Evolutionary conservation across 805 yeast species (phyloP).

Genomic region (Starmerella gropengiesseri): DNA sequence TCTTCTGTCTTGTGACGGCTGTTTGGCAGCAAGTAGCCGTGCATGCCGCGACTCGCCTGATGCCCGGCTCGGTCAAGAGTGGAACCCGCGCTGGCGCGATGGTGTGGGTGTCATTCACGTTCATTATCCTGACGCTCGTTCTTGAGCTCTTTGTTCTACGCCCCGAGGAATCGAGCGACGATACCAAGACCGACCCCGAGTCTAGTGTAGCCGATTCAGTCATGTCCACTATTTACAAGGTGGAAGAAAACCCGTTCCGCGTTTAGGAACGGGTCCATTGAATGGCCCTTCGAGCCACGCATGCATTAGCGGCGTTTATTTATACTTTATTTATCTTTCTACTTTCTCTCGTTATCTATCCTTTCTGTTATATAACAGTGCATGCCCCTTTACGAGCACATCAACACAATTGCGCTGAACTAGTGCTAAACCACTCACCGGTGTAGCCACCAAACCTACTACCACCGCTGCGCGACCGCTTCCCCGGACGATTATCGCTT

Average conservation of each 20-base stretch:
- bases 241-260: too few species aligned
- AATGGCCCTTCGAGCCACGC: not conserved
- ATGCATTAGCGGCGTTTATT: too few species aligned
- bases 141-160: not conserved
- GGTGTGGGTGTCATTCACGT: slow-evolving; percentile 4
- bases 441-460: too few species aligned
- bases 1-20: slow-evolving; percentile 1
- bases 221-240: slow-evolving; percentile 4
- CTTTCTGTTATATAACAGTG: too few species aligned
- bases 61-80: not conserved
- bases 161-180: not conserved
- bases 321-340: too few species aligned
- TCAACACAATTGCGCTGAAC: too few species aligned
- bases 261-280: too few species aligned
- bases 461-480: too few species aligned
- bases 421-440: too few species aligned
- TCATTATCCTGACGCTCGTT: not conserved
- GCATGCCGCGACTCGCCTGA: not conserved
- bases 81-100: slow-evolving; percentile 3
- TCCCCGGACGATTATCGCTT: too few species aligned
- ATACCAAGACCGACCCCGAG: not conserved
- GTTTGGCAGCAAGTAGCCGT: slow-evolving; percentile 7
- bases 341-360: too few species aligned
- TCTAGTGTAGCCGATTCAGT: not conserved
- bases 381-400: too few species aligned